Evolutionary conservation across 192 early-diverging fungal species (phyloP), one percentile per base, ranked within the genome.

Genomic region (Kappamyces sp.): DNA sequence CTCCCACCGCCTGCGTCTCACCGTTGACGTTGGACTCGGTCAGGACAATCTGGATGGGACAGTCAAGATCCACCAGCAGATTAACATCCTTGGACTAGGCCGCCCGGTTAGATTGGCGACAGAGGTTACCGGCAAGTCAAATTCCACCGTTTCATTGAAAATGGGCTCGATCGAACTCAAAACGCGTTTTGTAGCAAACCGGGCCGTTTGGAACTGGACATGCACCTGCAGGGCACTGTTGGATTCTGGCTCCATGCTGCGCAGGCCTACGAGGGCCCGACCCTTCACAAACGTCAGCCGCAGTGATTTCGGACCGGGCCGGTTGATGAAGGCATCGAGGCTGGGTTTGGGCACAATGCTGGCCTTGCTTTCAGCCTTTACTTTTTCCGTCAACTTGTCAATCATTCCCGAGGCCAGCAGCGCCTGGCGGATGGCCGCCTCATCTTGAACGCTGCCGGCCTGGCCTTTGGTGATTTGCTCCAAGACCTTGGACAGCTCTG

Each of bases 401-500:
- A 55, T 55, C 5, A 55, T 39, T 4, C 53, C 53, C 22, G 53
- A 55, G 5, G 53, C 31, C 29, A 22, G 30, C 31, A 55, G 31
- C 34, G 45, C 34, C 3, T 15, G 29, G 8, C 53, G 29, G 5
- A 55, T 6, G 9, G 53, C 31, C 31, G 41, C 53, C 31, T 55
- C 53, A 55, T 55, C 53, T 30, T 55, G 41, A 29, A 55, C 29
- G 36, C 45, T 34, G 36, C 45, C 30, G 5, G 30, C 36, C 36
- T 55, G 31, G 41, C 53, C 53, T 3, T 32, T 5, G 31, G 53
- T 55, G 3, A 55, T 43, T n/a, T 55, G 41, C 34, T 43, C 36
- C 5, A 55, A 43, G 29, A 55, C 34, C 34, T 55, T 38, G 4
- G 53, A 55, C 8, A 55, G 53, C 41, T 55, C 53, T 55, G 22